Base-by-base conservation (phyloP, 2,329 filamentous ascomycete genomes). In the Colletotrichum caudatum region DNA sequence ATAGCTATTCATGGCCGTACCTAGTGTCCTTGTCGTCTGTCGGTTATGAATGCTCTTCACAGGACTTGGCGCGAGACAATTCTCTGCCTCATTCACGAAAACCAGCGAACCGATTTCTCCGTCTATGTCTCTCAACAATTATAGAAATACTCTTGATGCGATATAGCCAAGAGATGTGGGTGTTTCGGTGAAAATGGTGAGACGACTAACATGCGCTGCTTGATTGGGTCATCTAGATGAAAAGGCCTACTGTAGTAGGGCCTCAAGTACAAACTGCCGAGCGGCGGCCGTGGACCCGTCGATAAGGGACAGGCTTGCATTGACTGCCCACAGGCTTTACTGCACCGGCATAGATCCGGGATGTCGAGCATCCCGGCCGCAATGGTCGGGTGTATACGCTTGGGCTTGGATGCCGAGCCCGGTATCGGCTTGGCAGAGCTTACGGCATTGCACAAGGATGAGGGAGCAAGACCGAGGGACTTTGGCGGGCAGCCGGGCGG, bases 281-380 rank as follows among this genome's bases (percentile, higher is more conserved):
- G 39, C 59, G 69, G 58, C 37, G 69, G 58, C 37, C 37, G 33
- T 59, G 46, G 69, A 56, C 60, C 44, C 68, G 59, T 46, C 46
- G 14, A 37, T 2, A 46, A 51, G 46, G 33, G 14, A 35, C 51
- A 54, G 46, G 12, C 16, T 37, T 37, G 41, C 58, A 59, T 60
- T 53, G 46, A 64, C 46, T 50, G 59, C 58, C 63, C 64, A 56
- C 59, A 46, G 64, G 58, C 53, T 53, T 65, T 64, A 71, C 68
- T 69, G 69, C 65, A 60, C 54, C 53, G 48, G 33, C 65, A 26
- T 54, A 65, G 65, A 56, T 69, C 23, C 26, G 23, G 53, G 69
- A 53, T 56, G 26, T 39, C 56, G 23, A 5, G 57, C 18, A 16
- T 11, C 23, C 5, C 23, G 23, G 54, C 59, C 59, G 26, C 35